Evolutionary conservation across 345 rosid genomes (phyloP), one percentile per base, ranked within the genome.

Genomic region (Hirschfeldia incana): DNA sequence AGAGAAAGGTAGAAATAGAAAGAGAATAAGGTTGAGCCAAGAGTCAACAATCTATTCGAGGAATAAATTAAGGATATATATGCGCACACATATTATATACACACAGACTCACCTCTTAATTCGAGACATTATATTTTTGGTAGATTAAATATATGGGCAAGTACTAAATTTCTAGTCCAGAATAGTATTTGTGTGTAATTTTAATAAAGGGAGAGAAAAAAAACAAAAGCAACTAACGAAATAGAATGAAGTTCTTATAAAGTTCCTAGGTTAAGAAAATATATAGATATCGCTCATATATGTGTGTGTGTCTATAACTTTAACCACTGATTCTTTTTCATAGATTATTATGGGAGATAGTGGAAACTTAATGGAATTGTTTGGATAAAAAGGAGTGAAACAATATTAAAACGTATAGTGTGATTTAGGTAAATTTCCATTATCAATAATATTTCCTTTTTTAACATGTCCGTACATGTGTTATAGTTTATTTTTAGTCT

Each of bases 41-140:
- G 83, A 80, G 83, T 80, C 83, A 80, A 80, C 80, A 80, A 80
- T 80, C 80, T 80, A 75, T 71, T 80, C 80, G 76, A 76, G 80
- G 83, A 80, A 71, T 75, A 80, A 80, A 80, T 55, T 75, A 76
- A 75, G 73, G 28, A 53, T 65, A 69, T 63, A 69, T 75, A 75
- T 68, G 32, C 57, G 58, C 73, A 64, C 53, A 64, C 3, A 51
- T 28, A 70, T 15, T 28, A 70, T 15, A 63, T 21, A 74, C 30
- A 79, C 44, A 61, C 29, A 67, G 4, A 30, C 60, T 74, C 74
- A 79, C 78, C 72, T 75, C 83, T 80, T 70, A 16, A 59, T 64
- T 75, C 64, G 79, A 74, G 83, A 74, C 78, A 74, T 74, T 62
- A 74, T 75, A 74, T 74, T 62, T 74, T 73, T 55, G 67, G 79